A percentile compares a stretch with the other conserved stretches of the same genome.
Conservation (phyloP, 176 grass and related monocot species). For the Raddia distichophylla region DNA sequence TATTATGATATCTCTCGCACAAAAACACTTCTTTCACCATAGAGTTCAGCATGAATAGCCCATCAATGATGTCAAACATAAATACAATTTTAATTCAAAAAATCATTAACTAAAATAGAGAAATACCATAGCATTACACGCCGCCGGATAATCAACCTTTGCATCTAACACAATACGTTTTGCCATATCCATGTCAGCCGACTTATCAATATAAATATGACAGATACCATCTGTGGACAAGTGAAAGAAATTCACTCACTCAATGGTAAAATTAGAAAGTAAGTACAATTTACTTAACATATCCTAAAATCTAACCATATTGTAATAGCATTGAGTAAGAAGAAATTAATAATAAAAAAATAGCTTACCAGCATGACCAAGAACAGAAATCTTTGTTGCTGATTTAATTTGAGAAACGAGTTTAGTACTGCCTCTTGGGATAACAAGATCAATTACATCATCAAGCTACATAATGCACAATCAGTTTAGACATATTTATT, state of each 20-base stretch:
- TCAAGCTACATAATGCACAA: conserved; percentile 69
- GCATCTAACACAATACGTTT: conserved; percentile 86
- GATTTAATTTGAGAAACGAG: conserved; percentile 94
- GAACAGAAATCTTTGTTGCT: conserved; percentile 91
- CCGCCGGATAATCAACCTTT: conserved; percentile 98
- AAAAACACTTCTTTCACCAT: background rate
- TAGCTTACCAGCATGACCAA: conserved; percentile 89
- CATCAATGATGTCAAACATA: background rate
- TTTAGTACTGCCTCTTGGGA: conserved; percentile 94
- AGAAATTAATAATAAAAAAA: background rate
- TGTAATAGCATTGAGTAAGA: background rate
- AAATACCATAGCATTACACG: conserved; percentile 94
- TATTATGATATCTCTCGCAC: background rate
- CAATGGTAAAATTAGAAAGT: background rate
- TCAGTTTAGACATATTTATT: conserved; percentile 34
- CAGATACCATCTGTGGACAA: conserved; percentile 88
- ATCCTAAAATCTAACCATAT: conserved; percentile 7
- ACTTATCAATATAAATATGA: conserved; percentile 99
- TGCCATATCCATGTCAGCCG: conserved; percentile 94
- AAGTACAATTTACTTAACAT: background rate
- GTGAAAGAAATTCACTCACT: background rate
- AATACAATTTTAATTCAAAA: background rate
- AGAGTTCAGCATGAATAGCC: background rate
- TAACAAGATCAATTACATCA: conserved; percentile 99
- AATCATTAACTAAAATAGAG: background rate